Evolutionary conservation across 1,139 yeast species (phyloP), one percentile per base, ranked within the genome.

Genomic region (Suhomyces chickasaworum): DNA sequence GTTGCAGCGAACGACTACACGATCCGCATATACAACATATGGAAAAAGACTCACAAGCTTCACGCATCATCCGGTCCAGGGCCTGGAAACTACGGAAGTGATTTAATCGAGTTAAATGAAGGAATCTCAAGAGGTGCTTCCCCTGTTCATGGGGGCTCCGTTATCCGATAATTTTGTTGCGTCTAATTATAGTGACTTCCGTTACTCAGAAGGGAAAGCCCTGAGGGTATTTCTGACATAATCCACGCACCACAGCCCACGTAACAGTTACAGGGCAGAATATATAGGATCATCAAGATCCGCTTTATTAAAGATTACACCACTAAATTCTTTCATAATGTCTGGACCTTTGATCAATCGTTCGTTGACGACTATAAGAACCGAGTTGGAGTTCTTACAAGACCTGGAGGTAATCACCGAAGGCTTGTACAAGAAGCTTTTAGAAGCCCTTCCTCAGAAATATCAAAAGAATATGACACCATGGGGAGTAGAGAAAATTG

Each of bases 1-100:
- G 81, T 86, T 2, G 91, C 93, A 0, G 73, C 89, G 1, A 88
- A 83, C 58, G 96, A 88, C 61, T 84, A 84, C 48, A 84, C 93
- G 0, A 78, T 89, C 1, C 65, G 93, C 46, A 83, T 89, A 31
- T 89, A 86, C 63, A 75, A 80, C 42, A 52, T 89, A 12, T 89
- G 96, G 96, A 66, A 75, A 2, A 50, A 46, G 27, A 36, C 67
- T 1, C 58, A 59, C 7, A 68, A 63, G 25, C 66, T 65, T 4
- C 50, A 67, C 2, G 68, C 69, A 4, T n/a, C 23, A 13, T 53
- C 59, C 12, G 73, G 66, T 31, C 66, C 66, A 30, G 75, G 65
- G 41, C 59, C 37, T 12, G 68, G 66, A 1, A 53, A 76, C 1
- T 81, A 73, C 56, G 86, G 86, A 3, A 83, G 89, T 54, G 71